These are phyloP conservation scores for Globisporangium spinosum DNA, from an alignment of 352 stramenopile species.

Conservation along the genomic window DNA sequence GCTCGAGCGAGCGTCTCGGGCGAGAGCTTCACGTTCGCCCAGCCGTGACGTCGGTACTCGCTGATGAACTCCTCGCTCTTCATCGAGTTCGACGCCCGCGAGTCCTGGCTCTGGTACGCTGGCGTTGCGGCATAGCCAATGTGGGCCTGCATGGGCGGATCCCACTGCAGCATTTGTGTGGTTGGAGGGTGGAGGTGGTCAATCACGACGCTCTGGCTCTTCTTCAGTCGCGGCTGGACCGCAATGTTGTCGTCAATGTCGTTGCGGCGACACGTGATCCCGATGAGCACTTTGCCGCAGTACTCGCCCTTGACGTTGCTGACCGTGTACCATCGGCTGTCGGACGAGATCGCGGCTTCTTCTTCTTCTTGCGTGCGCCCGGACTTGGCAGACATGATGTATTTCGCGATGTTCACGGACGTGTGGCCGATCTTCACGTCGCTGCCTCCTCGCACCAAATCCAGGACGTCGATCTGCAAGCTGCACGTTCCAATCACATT, in stretches of 20 bases:
- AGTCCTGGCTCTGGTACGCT: slow-evolving; percentile 19
- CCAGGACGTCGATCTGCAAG: slow-evolving; percentile 71
- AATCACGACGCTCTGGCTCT: slow-evolving; percentile 76
- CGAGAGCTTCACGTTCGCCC: slow-evolving; percentile 78
- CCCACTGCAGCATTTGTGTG: slow-evolving; percentile 75
- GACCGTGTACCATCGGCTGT: slow-evolving; percentile 82
- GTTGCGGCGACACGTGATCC: slow-evolving; percentile 60
- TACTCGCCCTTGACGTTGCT: slow-evolving; percentile 85
- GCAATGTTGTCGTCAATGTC: slow-evolving; percentile 23
- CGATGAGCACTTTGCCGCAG: slow-evolving; percentile 79
- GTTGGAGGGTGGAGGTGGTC: slow-evolving; percentile 64
- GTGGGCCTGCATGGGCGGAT: slow-evolving; percentile 24
- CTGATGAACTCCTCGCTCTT: slow-evolving; percentile 42
- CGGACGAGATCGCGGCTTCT: slow-evolving; percentile 63
- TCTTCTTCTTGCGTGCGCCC: slow-evolving; percentile 42
- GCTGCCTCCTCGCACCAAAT: slow-evolving; percentile 39
- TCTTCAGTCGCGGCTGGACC: slow-evolving; percentile 61
- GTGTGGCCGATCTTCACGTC: slow-evolving; percentile 59
- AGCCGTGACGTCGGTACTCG: slow-evolving; percentile 60
- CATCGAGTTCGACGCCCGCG: slow-evolving; percentile 13
- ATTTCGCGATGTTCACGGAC: slow-evolving; percentile 79
- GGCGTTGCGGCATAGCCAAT: slow-evolving; percentile 36
- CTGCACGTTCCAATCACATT: slow-evolving; percentile 74
- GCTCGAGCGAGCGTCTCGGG: slow-evolving; percentile 51
- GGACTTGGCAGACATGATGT: slow-evolving; percentile 60